phyloP scores from a whole-genome alignment of 257 asterid species.

The Jaltomata sinuosa region DNA sequence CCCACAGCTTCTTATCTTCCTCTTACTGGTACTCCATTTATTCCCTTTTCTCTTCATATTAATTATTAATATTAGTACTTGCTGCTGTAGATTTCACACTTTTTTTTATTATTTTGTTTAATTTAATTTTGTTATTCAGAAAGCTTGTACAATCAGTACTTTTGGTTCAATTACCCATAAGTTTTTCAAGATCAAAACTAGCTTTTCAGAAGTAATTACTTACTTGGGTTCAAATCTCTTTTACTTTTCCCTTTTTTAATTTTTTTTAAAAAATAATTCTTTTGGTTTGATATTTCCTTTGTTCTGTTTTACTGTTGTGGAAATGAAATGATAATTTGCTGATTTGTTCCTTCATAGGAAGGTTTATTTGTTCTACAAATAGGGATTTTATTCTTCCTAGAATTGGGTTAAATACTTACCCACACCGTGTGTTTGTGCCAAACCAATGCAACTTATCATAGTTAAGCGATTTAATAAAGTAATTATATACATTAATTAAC shows the following conservation, averaged over 20 bases:
- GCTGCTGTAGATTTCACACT: background rate
- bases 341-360: background rate
- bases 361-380: background rate
- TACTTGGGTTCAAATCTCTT: background rate
- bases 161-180: background rate
- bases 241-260: background rate
- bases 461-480: no score
- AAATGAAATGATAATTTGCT: background rate
- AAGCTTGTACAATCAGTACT: background rate
- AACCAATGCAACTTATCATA: no score
- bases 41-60: background rate
- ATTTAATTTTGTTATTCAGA: background rate
- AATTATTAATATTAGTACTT: background rate
- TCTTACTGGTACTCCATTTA: constrained; percentile 6
- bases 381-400: background rate
- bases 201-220: background rate
- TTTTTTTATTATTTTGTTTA: background rate
- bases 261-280: background rate
- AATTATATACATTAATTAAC: no score
- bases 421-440: no score
- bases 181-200: no score
- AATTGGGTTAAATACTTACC: no score
- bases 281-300: background rate
- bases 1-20: constrained; percentile 49
- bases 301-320: background rate